Base-by-base conservation (phyloP, 2,329 filamentous ascomycete species). In the Penicillium sp. region DNA sequence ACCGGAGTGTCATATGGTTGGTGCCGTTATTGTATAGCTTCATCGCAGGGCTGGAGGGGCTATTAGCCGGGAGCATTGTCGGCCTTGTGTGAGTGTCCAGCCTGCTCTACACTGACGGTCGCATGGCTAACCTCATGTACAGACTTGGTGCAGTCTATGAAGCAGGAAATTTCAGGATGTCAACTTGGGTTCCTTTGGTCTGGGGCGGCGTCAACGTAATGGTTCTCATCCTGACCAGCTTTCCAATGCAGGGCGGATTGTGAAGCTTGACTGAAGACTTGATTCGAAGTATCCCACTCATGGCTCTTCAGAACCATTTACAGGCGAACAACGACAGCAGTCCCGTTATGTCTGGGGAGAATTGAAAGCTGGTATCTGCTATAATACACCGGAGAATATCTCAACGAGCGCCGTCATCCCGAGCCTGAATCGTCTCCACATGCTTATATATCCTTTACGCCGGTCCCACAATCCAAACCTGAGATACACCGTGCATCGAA, bases 121-220 rank as follows among this genome's bases (percentile, higher is more conserved):
- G 13, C 20, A 40, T 55, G 12, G 9, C 13, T 40, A 27, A 40
- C 9, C 27, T 25, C 2, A 6, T 27, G 1, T 15, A n/a, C n/a
- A 91, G 88, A 42, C 74, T 95, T 18, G 89, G 88, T 10, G 88
- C 86, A 7, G 81, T 92, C 31, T 95, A 95, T 66, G 81, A 83
- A 59, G 81, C 86, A 2, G 91, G 89, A 38, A 89, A 86, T 70
- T 95, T 92, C 66, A 79, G 84, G 62, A 93, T 95, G 89, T 92
- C 89, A 40, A 95, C 91, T 0, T 95, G 90, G 90, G 88, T 95
- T 44, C 91, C 91, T 0, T 87, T 93, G 63, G 80, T 91, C 20
- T 95, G 91, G 91, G 88, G 83, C 1, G 79, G 88, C 64, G 86
- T 92, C 68, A 95, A 89, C 67, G 84, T 92, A 8, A 69, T 95